A percentile compares a stretch with the other conserved stretches of the same genome.
Conservation (phyloP, 345 rosid species). For the Eucalyptus urophylla region DNA sequence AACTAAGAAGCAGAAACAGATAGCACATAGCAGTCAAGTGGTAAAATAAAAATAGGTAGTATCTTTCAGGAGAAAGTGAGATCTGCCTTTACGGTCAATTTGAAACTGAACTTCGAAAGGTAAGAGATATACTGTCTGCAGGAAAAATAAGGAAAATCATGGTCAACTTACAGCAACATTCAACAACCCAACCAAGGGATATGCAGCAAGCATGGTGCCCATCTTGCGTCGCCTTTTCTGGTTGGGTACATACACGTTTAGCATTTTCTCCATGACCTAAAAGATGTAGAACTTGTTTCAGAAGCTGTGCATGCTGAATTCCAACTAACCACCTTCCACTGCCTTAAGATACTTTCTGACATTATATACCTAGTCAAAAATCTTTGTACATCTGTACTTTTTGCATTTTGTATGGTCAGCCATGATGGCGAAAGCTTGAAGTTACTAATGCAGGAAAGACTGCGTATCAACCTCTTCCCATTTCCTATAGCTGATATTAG, state of each 20-base stretch:
- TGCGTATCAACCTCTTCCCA: not conserved
- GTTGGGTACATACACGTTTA: not conserved
- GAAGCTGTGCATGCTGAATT: not conserved
- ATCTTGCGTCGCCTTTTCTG: slow-evolving; percentile 4
- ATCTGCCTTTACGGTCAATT: not conserved
- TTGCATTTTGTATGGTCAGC: not conserved
- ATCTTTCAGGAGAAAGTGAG: not conserved
- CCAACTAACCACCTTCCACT: not conserved
- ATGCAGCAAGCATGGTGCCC: slow-evolving; percentile 14
- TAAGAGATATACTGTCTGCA: not conserved
- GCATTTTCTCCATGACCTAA: not conserved
- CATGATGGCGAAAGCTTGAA: not conserved
- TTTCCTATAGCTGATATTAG: not conserved
- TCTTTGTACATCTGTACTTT: not conserved
- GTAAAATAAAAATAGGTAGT: not conserved
- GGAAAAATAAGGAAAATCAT: not conserved
- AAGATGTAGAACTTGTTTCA: not conserved
- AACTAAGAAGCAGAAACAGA: not conserved
- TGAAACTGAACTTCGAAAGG: not conserved
- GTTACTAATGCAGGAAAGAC: not conserved
- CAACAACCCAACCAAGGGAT: slow-evolving; percentile 58
- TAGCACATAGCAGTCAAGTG: not conserved
- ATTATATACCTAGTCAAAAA: not conserved
- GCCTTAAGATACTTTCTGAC: not conserved
- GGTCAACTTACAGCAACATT: slow-evolving; percentile 75